These are phyloP conservation scores for Beta lomatogona DNA, from an alignment of 179 eudicot species.

Conservation along the genomic window DNA sequence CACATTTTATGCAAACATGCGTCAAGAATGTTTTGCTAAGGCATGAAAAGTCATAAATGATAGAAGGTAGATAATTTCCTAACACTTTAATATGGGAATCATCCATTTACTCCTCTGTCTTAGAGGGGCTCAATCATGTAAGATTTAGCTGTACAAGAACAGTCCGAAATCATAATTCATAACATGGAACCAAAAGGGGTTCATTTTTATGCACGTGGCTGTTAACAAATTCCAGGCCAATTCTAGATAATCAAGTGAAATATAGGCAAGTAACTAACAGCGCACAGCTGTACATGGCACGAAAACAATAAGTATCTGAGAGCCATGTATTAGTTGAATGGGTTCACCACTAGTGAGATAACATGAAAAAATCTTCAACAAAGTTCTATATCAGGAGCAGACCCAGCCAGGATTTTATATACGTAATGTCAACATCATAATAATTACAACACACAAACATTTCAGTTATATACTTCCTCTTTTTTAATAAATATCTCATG, in stretches of 20 bases:
- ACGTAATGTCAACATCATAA: too few species aligned
- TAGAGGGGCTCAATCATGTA: not conserved
- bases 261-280: not conserved
- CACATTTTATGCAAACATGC: conserved; percentile 2
- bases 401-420: too few species aligned
- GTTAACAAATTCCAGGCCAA: not conserved
- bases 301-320: not conserved
- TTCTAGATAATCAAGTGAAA: not conserved
- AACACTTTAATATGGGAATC: too few species aligned
- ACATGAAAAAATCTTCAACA: not conserved
- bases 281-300: not conserved
- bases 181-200: not conserved
- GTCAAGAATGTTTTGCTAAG: not conserved
- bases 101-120: not conserved
- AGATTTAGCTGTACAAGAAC: not conserved
- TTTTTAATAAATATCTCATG: too few species aligned
- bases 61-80: too few species aligned
- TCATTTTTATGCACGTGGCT: not conserved
- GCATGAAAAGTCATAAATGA: not conserved
- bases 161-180: not conserved
- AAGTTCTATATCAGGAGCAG: not conserved
- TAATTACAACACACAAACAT: too few species aligned
- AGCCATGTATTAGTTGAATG: not conserved
- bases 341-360: conserved; percentile 2
- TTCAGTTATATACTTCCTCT: too few species aligned